Evolutionary conservation across 1,139 yeast genomes (phyloP), one percentile per base, ranked within the genome.

Genomic region (Candida glucosophila): DNA sequence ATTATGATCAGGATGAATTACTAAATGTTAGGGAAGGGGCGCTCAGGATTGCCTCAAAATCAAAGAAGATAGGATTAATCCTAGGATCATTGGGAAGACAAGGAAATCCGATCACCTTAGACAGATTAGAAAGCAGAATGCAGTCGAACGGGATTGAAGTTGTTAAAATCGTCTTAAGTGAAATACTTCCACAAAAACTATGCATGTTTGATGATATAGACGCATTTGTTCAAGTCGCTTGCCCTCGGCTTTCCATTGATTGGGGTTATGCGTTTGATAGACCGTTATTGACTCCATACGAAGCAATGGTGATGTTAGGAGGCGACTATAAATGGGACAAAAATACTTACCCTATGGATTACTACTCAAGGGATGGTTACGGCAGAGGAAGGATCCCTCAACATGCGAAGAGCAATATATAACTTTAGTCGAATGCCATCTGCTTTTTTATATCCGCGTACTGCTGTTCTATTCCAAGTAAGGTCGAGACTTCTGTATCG

Each of bases 201-300:
- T 80, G 96, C n/a, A 80, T 81, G 77, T 90, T 90, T 55, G 88
- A 83, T 41, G 93, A 85, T 43, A 74, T 90, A 12, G 98, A 90
- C 53, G 94, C 88, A 5, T 90, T 93, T 66, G 81, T 90, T 12
- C 99, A 90, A 52, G 95, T 90, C 4, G 99, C 98, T 1, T 90
- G 99, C 49, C 99, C 99, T 0, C 62, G 99, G 40, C 60, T 90
- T 27, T 83, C 95, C 2, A 90, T 90, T 22, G 99, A 90, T 50
- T 90, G 99, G 99, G 99, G 99, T 1, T 90, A 92, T 49, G 98
- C 98, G 0, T 90, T 90, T 47, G 75, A 77, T 31, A 82, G 81
- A 46, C 99, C 99, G 0, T 59, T 90, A 23, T 56, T 90, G 30
- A 88, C 98, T 1, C 98, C 99, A 0, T 90, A 92, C 49, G 99